Evolutionary conservation across 2,329 filamentous ascomycete species (phyloP), one percentile per base, ranked within the genome.

Genomic region (Myriosclerotinia duriaeana): DNA sequence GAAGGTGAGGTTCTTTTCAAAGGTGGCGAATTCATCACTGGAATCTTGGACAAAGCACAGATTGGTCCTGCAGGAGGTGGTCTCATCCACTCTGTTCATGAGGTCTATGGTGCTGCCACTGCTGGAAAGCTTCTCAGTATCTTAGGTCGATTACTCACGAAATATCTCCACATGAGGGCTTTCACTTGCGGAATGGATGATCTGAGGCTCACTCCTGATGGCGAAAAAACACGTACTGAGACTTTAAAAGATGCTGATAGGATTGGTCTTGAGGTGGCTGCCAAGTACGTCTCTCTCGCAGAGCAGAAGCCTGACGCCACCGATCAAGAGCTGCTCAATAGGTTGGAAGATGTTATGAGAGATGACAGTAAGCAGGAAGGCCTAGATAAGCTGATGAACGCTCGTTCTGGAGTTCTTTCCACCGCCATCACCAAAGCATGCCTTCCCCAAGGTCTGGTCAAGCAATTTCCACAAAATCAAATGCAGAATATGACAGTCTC

Each of bases 401-500:
- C 85, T 36, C 83, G 84, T 60, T 89, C 87, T 61, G 82, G 83
- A 15, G 79, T 84, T 4, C 85, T 99, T 36, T 97, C 94, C 5
- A 88, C 90, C 20, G 85, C 83, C 0, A 89, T 98, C 54, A 96
- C 93, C 12, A 83, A 83, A 56, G 85, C 86, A 2, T 97, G 93
- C 78, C 84, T 99, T 71, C 95, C 95, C 0, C 79, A 81, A 26
- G 92, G 91, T 53, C 85, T 99, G 38, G 88, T 91, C 74, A 99
- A 98, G 79, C 87, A 90, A 9, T 99, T 99, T 78, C 95, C 95
- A 0, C 90, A 89, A 76, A 99, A 99, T 76, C 94, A 98, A 79
- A 99, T 99, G 94, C 95, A 99, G 82, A 88, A 91, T 71, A 99
- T 99, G 95, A 99, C 95, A 30, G 90, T 89, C 17, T 97, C 95